phyloP scores from a whole-genome alignment of 2,329 filamentous ascomycete genomes.

The Aspergillus melleus region DNA sequence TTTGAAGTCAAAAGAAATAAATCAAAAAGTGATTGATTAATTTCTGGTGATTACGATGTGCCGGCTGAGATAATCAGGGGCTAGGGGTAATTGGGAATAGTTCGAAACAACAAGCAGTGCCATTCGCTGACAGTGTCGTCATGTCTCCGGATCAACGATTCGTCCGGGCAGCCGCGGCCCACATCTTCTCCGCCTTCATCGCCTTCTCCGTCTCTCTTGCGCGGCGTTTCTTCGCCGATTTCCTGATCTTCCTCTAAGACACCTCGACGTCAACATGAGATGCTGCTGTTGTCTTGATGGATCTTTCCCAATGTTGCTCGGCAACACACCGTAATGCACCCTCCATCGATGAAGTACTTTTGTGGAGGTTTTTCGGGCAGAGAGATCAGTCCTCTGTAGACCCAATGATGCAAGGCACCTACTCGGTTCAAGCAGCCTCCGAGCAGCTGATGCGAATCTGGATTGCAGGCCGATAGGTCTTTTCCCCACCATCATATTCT shows the following conservation, averaged over 20 bases:
- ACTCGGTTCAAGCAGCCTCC: neutral
- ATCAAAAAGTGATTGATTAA: neutral
- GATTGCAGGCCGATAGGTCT: neutral
- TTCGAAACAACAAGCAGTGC: slow-evolving; percentile 6
- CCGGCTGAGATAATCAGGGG: neutral
- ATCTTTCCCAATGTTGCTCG: neutral
- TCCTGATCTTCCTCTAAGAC: neutral
- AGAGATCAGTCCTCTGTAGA: neutral
- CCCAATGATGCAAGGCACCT: slow-evolving; percentile 7
- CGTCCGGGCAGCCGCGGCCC: neutral
- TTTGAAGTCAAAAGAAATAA: neutral
- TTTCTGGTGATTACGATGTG: too few species aligned
- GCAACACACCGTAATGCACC: neutral
- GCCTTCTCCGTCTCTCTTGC: neutral
- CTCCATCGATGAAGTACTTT: neutral
- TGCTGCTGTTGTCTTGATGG: neutral
- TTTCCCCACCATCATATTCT: neutral
- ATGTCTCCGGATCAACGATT: neutral
- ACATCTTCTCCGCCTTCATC: neutral
- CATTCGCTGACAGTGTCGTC: slow-evolving; percentile 7
- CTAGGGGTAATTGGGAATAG: neutral
- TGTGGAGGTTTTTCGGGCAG: slow-evolving; percentile 1
- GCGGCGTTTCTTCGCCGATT: neutral
- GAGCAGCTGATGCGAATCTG: neutral
- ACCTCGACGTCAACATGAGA: neutral